phyloP scores from a whole-genome alignment of 2,329 filamentous ascomycete species.

The Verticillium nonalfalfae region DNA sequence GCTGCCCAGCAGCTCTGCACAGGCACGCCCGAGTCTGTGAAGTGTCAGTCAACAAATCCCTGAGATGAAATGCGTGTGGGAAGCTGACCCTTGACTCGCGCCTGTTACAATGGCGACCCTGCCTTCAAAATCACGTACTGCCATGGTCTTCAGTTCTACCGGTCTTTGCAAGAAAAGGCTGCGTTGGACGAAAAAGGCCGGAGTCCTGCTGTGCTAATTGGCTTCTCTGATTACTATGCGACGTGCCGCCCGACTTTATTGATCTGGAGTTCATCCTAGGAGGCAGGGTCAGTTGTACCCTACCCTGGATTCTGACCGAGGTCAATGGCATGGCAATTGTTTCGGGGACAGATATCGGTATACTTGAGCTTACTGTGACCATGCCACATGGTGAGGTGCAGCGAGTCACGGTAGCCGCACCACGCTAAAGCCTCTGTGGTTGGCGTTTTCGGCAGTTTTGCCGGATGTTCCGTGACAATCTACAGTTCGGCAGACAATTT shows the following conservation, averaged over 20 bases:
- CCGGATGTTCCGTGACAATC: not conserved
- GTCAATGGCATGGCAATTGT: too few relatives aligned
- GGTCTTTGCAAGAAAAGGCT: too few relatives aligned
- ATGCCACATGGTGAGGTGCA: not conserved
- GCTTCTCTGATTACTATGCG: too few relatives aligned
- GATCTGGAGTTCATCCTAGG: too few relatives aligned
- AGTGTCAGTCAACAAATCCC: not conserved
- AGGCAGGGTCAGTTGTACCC: too few relatives aligned
- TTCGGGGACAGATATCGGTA: too few relatives aligned
- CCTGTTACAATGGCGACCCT: constrained; percentile 79
- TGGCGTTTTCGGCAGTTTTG: not conserved
- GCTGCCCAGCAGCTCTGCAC: constrained; percentile 82
- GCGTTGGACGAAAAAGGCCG: too few relatives aligned
- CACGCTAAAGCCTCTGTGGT: not conserved
- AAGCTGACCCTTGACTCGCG: constrained; percentile 56
- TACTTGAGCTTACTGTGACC: too few relatives aligned
- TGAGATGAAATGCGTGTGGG: not conserved
- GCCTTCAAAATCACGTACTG: constrained; percentile 54
- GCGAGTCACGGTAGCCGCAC: not conserved
- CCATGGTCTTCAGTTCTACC: not conserved
- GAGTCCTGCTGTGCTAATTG: too few relatives aligned
- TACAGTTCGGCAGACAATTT: not conserved
- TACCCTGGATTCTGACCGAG: too few relatives aligned
- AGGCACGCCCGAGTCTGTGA: constrained; percentile 59
- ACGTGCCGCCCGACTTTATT: too few relatives aligned